Evolutionary conservation across 2,329 filamentous ascomycete genomes (phyloP), one percentile per base, ranked within the genome.

Genomic region (Calonectria fujianensis): DNA sequence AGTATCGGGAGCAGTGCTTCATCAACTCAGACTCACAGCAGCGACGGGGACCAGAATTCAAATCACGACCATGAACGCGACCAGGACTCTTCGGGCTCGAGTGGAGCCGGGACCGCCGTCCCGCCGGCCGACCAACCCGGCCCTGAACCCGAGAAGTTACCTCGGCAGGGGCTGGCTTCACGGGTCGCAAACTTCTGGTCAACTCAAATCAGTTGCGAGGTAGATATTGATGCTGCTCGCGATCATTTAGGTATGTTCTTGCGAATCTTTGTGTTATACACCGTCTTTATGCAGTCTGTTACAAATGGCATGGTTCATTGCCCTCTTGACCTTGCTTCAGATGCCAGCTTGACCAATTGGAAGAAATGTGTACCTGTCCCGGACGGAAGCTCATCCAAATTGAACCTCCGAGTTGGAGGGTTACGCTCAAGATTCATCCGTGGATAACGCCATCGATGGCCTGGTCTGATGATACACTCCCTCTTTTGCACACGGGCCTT

Each of bases 181-280:
- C 65, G 70, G 18, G 59, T 79, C 35, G 73, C 61, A 27, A 70
- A 57, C 20, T 77, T 80, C 51, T 81, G 80, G 80, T 45, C 8
- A 20, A 65, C 78, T 32, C 70, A 78, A 59, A 73, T 81, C 29
- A 81, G 80, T 64, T 81, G 80, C 41, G 78, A 81, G 61, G 80
- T 81, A 35, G 80, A 81, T 39, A 71, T 80, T 29, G 74, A 73
- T 20, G 68, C 68, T 31, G 75, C 76, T 27, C 78, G 80, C 39
- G 80, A 81, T 69, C 80, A 81, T 79, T 74, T 81, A 69, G 80
- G 80, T 81, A 81, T 52, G 78, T 72, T 10, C 39, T 45, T 63
- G 64, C 16, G 51, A 35, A 20, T 35, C 24, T 29, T 31, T 50
- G 39, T 32, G 31, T 50, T 64, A 41, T 41, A 51, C 14, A 59